These are phyloP conservation scores for Serendipita sp. DNA, from an alignment of 768 basidiomycete genomes.

Conservation along the genomic window DNA sequence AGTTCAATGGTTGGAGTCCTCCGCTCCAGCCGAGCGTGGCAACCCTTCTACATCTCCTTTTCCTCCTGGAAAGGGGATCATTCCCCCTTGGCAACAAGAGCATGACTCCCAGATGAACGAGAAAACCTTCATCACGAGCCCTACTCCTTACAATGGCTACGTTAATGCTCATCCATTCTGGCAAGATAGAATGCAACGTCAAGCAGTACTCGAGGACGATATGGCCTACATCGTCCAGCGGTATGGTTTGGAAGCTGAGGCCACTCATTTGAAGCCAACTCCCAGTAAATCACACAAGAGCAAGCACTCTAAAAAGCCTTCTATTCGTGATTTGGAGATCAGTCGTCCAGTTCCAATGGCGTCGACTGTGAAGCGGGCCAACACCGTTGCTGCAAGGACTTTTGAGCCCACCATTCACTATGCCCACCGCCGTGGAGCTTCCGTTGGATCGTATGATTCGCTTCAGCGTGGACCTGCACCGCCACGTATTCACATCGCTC, in stretches of 20 bases:
- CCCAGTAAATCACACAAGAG: background rate
- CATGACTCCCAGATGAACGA: background rate
- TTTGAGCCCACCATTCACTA: background rate
- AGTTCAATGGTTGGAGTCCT: conserved; percentile 1
- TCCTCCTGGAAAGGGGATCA: background rate
- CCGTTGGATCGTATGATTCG: background rate
- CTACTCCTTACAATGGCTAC: background rate
- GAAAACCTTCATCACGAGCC: background rate
- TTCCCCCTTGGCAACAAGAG: background rate
- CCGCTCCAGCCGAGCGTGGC: background rate
- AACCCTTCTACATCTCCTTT: background rate
- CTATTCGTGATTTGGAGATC: background rate
- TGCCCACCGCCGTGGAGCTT: background rate
- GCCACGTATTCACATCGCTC: background rate
- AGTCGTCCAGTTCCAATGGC: background rate
- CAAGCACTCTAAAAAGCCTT: background rate
- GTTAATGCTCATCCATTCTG: conserved; percentile 1
- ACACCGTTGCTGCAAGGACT: background rate
- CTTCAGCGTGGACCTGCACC: background rate
- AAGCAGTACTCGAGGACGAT: background rate
- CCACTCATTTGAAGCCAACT: background rate
- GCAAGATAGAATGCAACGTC: background rate
- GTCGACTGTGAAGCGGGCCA: background rate
- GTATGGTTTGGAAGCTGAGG: background rate
- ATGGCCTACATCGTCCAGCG: conserved; percentile 3